Percentiles rank a stretch among this genome's conserved stretches.
Conservation (phyloP, 768 basidiomycete species). For the Mycena galericulata region DNA sequence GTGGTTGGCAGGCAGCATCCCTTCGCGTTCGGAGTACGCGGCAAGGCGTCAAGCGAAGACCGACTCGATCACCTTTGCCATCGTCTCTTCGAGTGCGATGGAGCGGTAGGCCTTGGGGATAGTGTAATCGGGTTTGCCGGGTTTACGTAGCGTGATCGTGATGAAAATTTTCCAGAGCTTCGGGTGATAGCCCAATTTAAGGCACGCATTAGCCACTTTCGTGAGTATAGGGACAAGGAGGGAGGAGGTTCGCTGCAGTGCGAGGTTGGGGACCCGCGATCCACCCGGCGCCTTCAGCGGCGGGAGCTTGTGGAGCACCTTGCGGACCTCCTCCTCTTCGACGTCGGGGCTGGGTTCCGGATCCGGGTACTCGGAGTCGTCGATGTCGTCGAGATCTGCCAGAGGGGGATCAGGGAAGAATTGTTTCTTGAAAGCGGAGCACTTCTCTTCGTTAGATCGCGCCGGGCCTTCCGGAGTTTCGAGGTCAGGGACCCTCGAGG, state of each 20-base stretch:
- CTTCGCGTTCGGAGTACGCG: conserved; percentile 3
- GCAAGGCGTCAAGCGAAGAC: conserved; percentile 8
- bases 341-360: neutral
- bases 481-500: conserved; percentile 33
- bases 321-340: neutral
- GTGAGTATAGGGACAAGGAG: conserved; percentile 24
- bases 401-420: conserved; percentile 41
- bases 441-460: conserved; percentile 37
- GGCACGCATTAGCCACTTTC: conserved; percentile 1
- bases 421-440: conserved; percentile 20
- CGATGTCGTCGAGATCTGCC: conserved; percentile 9
- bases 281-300: conserved; percentile 39
- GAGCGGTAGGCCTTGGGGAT: no score
- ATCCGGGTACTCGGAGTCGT: neutral
- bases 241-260: conserved; percentile 36
- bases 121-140: no score
- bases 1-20: conserved; percentile 19
- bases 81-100: conserved; percentile 40
- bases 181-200: conserved; percentile 38
- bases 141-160: conserved; percentile 42
- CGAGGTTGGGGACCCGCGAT: conserved; percentile 41
- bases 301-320: neutral
- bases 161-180: conserved; percentile 38
- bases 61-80: conserved; percentile 25
- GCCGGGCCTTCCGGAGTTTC: neutral